Base-by-base conservation (phyloP, 139 green algal genomes). In the Chara braunii region DNA sequence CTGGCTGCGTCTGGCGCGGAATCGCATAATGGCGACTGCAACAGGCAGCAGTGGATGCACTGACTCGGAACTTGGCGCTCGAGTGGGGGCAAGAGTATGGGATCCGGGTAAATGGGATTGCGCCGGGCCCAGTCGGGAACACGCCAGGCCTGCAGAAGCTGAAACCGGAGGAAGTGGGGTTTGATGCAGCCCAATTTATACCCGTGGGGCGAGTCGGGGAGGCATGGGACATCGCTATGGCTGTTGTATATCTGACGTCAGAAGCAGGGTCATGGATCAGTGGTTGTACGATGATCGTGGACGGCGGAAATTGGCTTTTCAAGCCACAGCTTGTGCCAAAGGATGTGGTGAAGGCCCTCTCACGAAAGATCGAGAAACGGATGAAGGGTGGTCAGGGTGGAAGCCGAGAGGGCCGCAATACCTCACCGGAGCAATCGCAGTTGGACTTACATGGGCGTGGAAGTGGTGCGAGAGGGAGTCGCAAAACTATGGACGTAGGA, bases 71-170 rank as follows among this genome's bases (percentile, higher is more conserved):
- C 26, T 66, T 97, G 29, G 91, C 87, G 0, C 70, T 97, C 43
- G 91, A 97, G 68, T 97, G 91, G 91, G 91, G 91, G 11, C 43
- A 62, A 28, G 57, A 71, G 26, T 85, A 83, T 53, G 86, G 86
- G 37, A 84, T 97, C 45, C 72, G 91, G 4, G 85, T 91, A 12
- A 88, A 88, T 28, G 88, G 87, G 12, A 80, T 97, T 5, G 91
- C 91, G 6, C 91, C 91, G 2, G 91, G 91, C 0, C 90, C 90
- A 33, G 94, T 96, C 48, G 80, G 76, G 1, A 86, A 85, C 53
- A 97, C 72, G 40, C 30, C 82, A 78, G 90, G 90, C 62, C 86
- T 96, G 81, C 59, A 78, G 11, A 96, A 97, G 77, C 83, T 96
- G 42, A 84, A 83, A 0, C 87, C 89, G 1, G 68, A 59, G 22